Percentiles rank a stretch among this genome's conserved stretches.
phyloP scores from a whole-genome alignment of 441 rosid species.

The Viola pubescens region DNA sequence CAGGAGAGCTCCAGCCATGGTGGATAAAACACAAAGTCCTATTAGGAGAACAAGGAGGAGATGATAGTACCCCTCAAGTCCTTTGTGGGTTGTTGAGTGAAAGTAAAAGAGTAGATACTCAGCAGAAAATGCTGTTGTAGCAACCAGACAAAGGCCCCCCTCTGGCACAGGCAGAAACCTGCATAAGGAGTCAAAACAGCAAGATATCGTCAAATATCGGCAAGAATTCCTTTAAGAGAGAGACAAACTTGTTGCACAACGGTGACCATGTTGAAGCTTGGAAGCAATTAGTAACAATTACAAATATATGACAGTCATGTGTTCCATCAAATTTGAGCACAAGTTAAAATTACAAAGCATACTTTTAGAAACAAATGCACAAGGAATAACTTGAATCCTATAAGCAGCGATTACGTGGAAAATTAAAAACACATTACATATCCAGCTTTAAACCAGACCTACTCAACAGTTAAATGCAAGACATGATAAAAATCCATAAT shows the following conservation, averaged over 20 bases:
- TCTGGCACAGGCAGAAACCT: slow-evolving; percentile 76
- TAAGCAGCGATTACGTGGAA: too few species aligned
- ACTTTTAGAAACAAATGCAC: too few species aligned
- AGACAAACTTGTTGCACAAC: background rate
- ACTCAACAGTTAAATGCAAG: too few species aligned
- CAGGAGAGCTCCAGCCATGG: slow-evolving; percentile 64
- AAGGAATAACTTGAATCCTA: too few species aligned
- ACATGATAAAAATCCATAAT: too few species aligned
- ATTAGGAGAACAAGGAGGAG: slow-evolving; percentile 77
- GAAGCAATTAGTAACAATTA: too few species aligned
- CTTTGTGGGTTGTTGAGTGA: slow-evolving; percentile 91
- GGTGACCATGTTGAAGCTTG: too few species aligned
- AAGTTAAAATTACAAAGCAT: too few species aligned
- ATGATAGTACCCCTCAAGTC: slow-evolving; percentile 94
- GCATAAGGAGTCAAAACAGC: slow-evolving; percentile 12
- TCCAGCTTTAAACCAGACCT: too few species aligned
- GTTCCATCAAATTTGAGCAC: too few species aligned
- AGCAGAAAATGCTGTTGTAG: slow-evolving; percentile 73
- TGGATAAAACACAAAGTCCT: slow-evolving; percentile 58
- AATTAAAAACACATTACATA: too few species aligned
- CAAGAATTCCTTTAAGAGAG: background rate
- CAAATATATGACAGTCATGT: too few species aligned
- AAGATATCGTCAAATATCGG: background rate
- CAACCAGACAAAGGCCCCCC: slow-evolving; percentile 66
- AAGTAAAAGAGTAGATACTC: slow-evolving; percentile 83